Conservation (phyloP, 768 basidiomycete genomes). For the Paxillus ammoniavirescens region DNA sequence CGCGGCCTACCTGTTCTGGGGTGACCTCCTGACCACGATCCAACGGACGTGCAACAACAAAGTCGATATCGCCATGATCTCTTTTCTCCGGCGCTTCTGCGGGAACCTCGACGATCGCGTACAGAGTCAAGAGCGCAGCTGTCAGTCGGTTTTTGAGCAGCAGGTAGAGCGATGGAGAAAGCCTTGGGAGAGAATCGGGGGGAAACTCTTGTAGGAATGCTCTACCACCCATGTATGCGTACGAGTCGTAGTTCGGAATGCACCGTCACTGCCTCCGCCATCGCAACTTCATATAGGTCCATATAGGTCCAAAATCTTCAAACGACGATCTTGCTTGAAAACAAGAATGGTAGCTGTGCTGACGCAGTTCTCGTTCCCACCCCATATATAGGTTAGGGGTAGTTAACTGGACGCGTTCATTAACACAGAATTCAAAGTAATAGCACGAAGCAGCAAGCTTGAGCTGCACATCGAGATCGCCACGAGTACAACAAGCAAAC, state of each 20-base stretch:
- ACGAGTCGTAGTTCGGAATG: not conserved
- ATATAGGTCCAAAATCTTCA: not conserved
- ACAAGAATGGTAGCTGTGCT: conserved; percentile 10
- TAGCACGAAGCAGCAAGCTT: too few relatives aligned
- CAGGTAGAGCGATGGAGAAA: conserved; percentile 54
- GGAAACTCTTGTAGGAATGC: conserved; percentile 53
- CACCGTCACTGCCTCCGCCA: not conserved
- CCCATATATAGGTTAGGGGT: too few relatives aligned
- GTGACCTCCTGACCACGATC: conserved; percentile 24
- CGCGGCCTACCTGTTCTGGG: conserved; percentile 35
- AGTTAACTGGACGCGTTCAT: too few relatives aligned
- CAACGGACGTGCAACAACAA: conserved; percentile 52
- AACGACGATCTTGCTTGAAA: conserved; percentile 13
- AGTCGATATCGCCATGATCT: conserved; percentile 70
- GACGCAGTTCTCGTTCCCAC: too few relatives aligned
- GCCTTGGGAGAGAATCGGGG: conserved; percentile 53
- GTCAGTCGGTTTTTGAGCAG: conserved; percentile 47
- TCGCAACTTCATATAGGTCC: not conserved
- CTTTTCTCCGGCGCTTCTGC: conserved; percentile 62
- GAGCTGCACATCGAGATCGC: too few relatives aligned
- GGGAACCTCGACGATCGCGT: conserved; percentile 52
- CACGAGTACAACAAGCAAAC: too few relatives aligned
- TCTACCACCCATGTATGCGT: conserved; percentile 60
- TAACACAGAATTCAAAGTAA: too few relatives aligned
- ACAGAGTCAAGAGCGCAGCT: conserved; percentile 44